Evolutionary conservation across 768 basidiomycete genomes (phyloP).

Genomic region (Lanmaoa rubissima): DNA sequence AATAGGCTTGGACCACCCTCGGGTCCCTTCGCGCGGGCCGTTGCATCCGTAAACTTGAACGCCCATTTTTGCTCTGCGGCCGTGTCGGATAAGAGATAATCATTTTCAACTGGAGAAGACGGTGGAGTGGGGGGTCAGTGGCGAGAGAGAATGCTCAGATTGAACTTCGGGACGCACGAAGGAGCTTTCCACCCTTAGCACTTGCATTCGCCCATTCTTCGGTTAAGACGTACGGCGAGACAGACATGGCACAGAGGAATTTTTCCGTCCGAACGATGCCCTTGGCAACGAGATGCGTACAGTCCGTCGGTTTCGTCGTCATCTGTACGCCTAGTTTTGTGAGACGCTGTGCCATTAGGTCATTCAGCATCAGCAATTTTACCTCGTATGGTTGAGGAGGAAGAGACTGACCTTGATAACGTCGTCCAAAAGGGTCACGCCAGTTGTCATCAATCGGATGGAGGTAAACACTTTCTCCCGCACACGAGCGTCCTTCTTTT

Average conservation of each 20-base stretch:
- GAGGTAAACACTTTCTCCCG: neutral
- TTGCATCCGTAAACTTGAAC: constrained; percentile 60
- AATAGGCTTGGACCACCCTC: constrained; percentile 53
- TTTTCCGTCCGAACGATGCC: constrained; percentile 82
- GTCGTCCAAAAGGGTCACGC: constrained; percentile 54
- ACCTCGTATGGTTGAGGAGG: neutral
- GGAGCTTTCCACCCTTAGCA: constrained; percentile 50
- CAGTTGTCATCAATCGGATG: constrained; percentile 66
- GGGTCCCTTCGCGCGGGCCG: constrained; percentile 52
- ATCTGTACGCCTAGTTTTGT: constrained; percentile 64
- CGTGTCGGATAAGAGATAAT: constrained; percentile 59
- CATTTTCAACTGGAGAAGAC: constrained; percentile 51
- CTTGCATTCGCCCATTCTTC: constrained; percentile 68
- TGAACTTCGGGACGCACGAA: constrained; percentile 49
- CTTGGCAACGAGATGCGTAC: constrained; percentile 76
- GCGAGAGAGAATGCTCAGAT: neutral
- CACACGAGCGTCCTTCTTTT: constrained; percentile 12
- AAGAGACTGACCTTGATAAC: constrained; percentile 51
- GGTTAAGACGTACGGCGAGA: constrained; percentile 59
- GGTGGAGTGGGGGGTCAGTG: neutral
- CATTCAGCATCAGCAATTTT: neutral
- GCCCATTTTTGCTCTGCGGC: constrained; percentile 63
- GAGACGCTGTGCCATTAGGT: constrained; percentile 44
- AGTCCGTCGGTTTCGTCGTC: constrained; percentile 58
- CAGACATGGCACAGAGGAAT: constrained; percentile 74